phyloP scores from a whole-genome alignment of 108 stramenopile genomes.

The Aurantiochytrium sp. region DNA sequence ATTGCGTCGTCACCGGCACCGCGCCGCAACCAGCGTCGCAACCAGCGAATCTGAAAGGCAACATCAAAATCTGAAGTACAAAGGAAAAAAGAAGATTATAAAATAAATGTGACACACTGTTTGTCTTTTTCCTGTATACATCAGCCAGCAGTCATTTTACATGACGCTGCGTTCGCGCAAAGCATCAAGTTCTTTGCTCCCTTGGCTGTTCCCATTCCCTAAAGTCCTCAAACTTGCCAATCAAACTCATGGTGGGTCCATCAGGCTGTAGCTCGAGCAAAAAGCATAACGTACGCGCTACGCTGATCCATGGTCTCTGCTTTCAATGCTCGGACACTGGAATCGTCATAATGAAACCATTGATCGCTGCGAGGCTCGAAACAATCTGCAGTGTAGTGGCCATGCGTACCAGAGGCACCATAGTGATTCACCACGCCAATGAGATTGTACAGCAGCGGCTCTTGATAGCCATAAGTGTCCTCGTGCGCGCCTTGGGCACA shows the following conservation, averaged over 20 bases:
- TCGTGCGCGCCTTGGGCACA: neutral
- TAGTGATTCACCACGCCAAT: constrained; percentile 16
- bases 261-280: neutral
- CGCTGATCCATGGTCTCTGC: neutral
- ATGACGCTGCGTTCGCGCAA: too few relatives aligned
- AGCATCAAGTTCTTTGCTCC: too few relatives aligned
- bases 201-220: too few relatives aligned
- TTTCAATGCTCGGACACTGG: neutral
- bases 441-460: constrained; percentile 13
- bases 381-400: constrained; percentile 27
- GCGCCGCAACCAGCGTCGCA: neutral
- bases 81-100: too few relatives aligned
- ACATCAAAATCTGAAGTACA: neutral
- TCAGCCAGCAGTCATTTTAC: too few relatives aligned
- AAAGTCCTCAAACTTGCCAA: too few relatives aligned
- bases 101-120: too few relatives aligned
- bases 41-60: neutral
- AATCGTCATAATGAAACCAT: constrained; percentile 23
- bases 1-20: neutral
- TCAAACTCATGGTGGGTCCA: too few relatives aligned
- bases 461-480: neutral
- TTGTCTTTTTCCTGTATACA: too few relatives aligned
- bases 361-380: neutral
- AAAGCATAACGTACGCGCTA: neutral
- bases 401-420: neutral